A percentile compares a stretch with the other conserved stretches of the same genome.
These are phyloP conservation scores for Epichloe coenophiala DNA, from an alignment of 2,329 filamentous ascomycete genomes.

Conservation along the genomic window DNA sequence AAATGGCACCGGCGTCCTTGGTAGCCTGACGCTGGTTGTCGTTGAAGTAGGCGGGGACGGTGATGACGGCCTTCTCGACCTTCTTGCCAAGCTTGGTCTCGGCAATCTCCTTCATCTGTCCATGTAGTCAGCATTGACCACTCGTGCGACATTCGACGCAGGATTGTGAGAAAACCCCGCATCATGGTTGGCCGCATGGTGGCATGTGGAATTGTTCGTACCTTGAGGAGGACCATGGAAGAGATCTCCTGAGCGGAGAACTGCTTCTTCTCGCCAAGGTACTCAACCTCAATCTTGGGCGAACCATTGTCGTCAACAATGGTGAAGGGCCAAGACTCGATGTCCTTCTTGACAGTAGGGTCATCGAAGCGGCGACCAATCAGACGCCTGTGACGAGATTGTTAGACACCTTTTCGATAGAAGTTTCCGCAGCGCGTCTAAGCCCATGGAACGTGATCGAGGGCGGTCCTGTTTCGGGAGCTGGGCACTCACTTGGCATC, in stretches of 20 bases:
- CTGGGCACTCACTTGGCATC: constrained; percentile 75
- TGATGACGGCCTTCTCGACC: constrained; percentile 98
- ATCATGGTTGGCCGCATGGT: neutral
- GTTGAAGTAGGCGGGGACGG: constrained; percentile 99
- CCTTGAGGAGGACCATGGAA: constrained; percentile 97
- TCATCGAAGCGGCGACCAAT: constrained; percentile 95
- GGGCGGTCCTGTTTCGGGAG: neutral
- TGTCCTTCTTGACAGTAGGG: constrained; percentile 95
- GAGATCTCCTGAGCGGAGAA: constrained; percentile 99
- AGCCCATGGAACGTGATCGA: neutral
- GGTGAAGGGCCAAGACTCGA: constrained; percentile 99
- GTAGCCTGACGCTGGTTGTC: constrained; percentile 99
- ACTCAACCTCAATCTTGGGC: constrained; percentile 90
- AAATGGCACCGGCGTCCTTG: constrained; percentile 97
- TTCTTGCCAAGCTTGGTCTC: constrained; percentile 98
- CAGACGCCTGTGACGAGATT: constrained; percentile 56
- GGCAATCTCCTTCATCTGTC: constrained; percentile 96
- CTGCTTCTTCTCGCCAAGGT: constrained; percentile 84
- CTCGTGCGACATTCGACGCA: neutral
- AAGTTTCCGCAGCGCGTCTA: neutral
- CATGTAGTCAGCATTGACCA: constrained; percentile 6
- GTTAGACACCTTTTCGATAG: neutral
- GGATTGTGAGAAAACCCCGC: neutral
- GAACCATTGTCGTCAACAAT: constrained; percentile 78
- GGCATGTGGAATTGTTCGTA: constrained; percentile 24